Conservation (phyloP, 495 filamentous ascomycete species). For the Hypomontagnella submonticulosa region DNA sequence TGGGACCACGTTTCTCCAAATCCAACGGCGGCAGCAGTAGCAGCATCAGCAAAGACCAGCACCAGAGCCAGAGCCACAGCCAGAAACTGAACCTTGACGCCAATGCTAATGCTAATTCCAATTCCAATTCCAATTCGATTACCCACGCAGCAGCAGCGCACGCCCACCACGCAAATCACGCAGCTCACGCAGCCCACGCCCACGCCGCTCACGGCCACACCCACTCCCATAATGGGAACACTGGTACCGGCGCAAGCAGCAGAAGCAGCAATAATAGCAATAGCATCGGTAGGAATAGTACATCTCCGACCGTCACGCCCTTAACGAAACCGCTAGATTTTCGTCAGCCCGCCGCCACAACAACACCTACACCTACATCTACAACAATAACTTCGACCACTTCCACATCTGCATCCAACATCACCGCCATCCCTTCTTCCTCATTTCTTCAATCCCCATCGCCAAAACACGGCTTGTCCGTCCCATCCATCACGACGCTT, state of each 20-base stretch:
- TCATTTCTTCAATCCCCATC: constrained; percentile 54
- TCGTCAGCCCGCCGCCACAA: constrained; percentile 47
- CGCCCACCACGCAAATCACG: constrained; percentile 20
- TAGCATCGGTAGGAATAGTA: constrained; percentile 23
- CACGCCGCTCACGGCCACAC: constrained; percentile 25
- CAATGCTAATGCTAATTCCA: constrained; percentile 21
- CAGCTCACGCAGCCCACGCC: constrained; percentile 10
- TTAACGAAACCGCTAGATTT: constrained; percentile 48
- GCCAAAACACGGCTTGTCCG: constrained; percentile 35
- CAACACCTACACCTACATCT: constrained; percentile 7
- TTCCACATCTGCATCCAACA: not conserved
- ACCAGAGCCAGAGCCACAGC: not conserved
- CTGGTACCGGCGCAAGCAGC: constrained; percentile 26
- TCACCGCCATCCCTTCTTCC: constrained; percentile 47
- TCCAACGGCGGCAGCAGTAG: constrained; percentile 13
- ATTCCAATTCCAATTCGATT: constrained; percentile 31
- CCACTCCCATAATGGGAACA: constrained; percentile 37
- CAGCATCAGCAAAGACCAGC: constrained; percentile 5
- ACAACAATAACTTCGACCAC: constrained; percentile 3
- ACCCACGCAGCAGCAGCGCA: constrained; percentile 32
- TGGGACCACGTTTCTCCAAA: constrained; percentile 48
- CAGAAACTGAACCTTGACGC: constrained; percentile 25
- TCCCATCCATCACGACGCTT: constrained; percentile 40
- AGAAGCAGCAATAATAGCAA: constrained; percentile 15
- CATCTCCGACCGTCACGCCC: constrained; percentile 46